A percentile compares a stretch with the other conserved stretches of the same genome.
These are phyloP conservation scores for Lolium perenne DNA, from an alignment of 176 grass and related monocot genomes.

Conservation along the genomic window DNA sequence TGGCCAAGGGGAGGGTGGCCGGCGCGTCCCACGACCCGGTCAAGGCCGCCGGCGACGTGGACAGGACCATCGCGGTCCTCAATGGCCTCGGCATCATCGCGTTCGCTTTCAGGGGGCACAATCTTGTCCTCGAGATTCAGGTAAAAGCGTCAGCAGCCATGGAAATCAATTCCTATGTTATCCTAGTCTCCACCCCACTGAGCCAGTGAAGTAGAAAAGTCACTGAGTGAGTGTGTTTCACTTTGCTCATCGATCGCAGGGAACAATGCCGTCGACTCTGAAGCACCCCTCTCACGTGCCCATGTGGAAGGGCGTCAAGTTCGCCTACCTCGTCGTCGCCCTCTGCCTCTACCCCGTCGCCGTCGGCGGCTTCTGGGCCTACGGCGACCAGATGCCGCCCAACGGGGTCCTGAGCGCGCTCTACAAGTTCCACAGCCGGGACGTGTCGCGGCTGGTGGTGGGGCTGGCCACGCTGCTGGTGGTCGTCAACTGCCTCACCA, in stretches of 20 bases:
- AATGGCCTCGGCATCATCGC: slow-evolving; percentile 95
- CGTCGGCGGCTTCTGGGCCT: slow-evolving; percentile 94
- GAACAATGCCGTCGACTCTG: slow-evolving; percentile 86
- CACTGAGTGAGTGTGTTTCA: background rate
- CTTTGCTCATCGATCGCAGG: slow-evolving; percentile 64
- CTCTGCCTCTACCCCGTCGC: slow-evolving; percentile 79
- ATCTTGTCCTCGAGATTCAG: slow-evolving; percentile 95
- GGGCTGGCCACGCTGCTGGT: slow-evolving; percentile 74
- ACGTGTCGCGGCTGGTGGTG: slow-evolving; percentile 65
- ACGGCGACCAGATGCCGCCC: slow-evolving; percentile 79
- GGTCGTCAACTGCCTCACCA: slow-evolving; percentile 83
- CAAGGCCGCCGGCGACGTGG: slow-evolving; percentile 48
- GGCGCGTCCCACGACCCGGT: slow-evolving; percentile 67
- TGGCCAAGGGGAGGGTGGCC: slow-evolving; percentile 66
- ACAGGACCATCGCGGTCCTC: slow-evolving; percentile 49
- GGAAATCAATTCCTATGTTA: background rate
- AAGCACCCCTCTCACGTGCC: slow-evolving; percentile 90
- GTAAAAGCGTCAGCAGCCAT: slow-evolving; percentile 6
- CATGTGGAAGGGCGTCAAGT: slow-evolving; percentile 96
- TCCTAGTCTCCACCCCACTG: background rate
- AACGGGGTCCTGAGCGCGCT: slow-evolving; percentile 74
- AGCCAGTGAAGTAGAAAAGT: background rate
- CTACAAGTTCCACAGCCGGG: slow-evolving; percentile 69
- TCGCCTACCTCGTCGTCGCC: slow-evolving; percentile 69
- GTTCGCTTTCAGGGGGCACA: slow-evolving; percentile 94